Base-by-base conservation (phyloP, 352 stramenopile species). In the Phytophthora fragariaefolia region DNA sequence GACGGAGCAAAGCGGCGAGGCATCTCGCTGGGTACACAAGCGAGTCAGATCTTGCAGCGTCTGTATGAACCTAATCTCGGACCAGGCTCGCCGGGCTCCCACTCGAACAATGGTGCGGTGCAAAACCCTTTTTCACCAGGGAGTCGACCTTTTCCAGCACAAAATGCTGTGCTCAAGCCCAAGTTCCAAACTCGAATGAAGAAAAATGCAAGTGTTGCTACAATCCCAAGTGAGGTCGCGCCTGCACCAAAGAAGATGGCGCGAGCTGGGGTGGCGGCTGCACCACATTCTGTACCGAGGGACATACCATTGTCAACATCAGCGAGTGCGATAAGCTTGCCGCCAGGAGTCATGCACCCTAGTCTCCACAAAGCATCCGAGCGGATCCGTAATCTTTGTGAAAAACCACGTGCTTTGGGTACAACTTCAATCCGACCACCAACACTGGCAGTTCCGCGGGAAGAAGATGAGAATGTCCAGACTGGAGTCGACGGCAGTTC, bases 21-120 rank as follows among this genome's bases (percentile, higher is more conserved):
- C 17, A 56, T 69, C 10, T 77, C 79, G 22, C 66, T 88, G 34
- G 83, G 79, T 1, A 79, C 81, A 8, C 79, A 89, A 56, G 65
- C 79, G 20, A 88, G 52, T 28, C 67, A 90, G 34, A 91, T 91
- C 57, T 66, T 89, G 30, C 83, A 91, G 64, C 77, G 83, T 13
- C 61, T 91, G 2, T 91, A 91, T 26, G 83, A 90, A 43, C 83
- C 83, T 4, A 79, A 88, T 26, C 66, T 90, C 24, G 83, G 79
- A 0, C 75, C 81, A 26, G 66, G 46, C 2, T 64, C 69, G 13
- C 26, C 49, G 10, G 32, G 20, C 1, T 4, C 43, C n/a, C 43
- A 28, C n/a, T 50, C 43, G 13, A 47, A 48, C 24, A 28, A 58
- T 28, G 13, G 18, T 34, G 18, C 20, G 13, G 24, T 27, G 6